These are phyloP conservation scores for Aspergillus baeticus DNA, from an alignment of 495 filamentous ascomycete species.

Conservation along the genomic window DNA sequence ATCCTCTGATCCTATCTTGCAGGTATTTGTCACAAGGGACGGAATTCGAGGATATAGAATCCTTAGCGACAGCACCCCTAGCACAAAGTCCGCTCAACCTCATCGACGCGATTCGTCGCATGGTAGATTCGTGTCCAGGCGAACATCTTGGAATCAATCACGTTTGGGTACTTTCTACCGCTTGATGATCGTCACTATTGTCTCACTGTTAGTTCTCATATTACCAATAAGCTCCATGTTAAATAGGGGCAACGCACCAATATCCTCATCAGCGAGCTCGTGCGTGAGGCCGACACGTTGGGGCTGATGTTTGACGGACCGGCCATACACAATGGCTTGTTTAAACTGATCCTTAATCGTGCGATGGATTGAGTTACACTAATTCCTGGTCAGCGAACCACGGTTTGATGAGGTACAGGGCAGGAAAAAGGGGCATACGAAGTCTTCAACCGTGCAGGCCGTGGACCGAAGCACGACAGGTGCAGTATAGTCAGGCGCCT, in stretches of 20 bases:
- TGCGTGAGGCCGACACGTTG: conserved; percentile 91
- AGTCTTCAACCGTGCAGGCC: conserved; percentile 91
- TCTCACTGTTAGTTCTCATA: conserved; percentile 35
- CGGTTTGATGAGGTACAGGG: not conserved
- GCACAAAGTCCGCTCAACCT: conserved; percentile 28
- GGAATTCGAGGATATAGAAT: conserved; percentile 21
- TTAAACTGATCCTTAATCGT: conserved; percentile 96
- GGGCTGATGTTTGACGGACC: conserved; percentile 97
- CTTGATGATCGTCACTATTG: conserved; percentile 89
- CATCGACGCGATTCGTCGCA: conserved; percentile 30
- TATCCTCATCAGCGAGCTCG: conserved; percentile 94
- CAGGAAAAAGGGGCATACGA: conserved; percentile 60
- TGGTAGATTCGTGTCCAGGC: conserved; percentile 28
- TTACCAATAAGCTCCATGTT: not conserved
- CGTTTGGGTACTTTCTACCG: conserved; percentile 54
- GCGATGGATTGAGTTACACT: conserved; percentile 97
- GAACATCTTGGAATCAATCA: conserved; percentile 27
- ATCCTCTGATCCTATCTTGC: conserved; percentile 33
- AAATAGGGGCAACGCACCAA: conserved; percentile 62
- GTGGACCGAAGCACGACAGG: conserved; percentile 85
- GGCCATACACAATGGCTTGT: conserved; percentile 91
- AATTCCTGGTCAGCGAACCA: conserved; percentile 23
- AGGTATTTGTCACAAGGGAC: conserved; percentile 29
- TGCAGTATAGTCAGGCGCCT: conserved; percentile 84
- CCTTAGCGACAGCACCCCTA: conserved; percentile 20